A percentile compares a stretch with the other conserved stretches of the same genome.
These are phyloP conservation scores for Trypanosoma platydactyli DNA, from an alignment of 208 protist genomes.

Conservation along the genomic window DNA sequence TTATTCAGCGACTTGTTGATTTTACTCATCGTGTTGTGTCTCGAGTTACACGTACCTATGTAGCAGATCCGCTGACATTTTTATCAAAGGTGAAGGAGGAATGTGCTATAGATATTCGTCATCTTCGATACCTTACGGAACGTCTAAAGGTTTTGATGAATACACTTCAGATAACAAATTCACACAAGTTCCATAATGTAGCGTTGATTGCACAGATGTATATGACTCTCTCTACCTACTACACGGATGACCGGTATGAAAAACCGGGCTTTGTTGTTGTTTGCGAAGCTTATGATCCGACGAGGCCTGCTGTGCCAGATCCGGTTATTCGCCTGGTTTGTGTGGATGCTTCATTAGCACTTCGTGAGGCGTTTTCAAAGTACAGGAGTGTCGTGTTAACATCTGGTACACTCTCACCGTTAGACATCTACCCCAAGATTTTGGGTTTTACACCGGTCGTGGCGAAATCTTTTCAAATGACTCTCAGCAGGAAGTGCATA, in stretches of 20 bases:
- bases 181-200: conserved; percentile 92
- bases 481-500: conserved; percentile 94
- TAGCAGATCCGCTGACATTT: conserved; percentile 87
- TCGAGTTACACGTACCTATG: conserved; percentile 85
- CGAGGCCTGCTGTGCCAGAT: conserved; percentile 84
- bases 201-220: conserved; percentile 95
- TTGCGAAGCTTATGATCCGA: conserved; percentile 96
- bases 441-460: conserved; percentile 95
- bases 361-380: conserved; percentile 94
- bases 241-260: conserved; percentile 88
- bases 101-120: conserved; percentile 80
- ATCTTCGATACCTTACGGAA: conserved; percentile 85
- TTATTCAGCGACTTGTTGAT: conserved; percentile 94
- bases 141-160: conserved; percentile 94
- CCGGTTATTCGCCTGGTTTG: conserved; percentile 91
- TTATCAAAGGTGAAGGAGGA: conserved; percentile 89
- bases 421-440: conserved; percentile 99
- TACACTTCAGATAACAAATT: conserved; percentile 95
- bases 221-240: conserved; percentile 93
- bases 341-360: conserved; percentile 97
- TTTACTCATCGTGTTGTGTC: conserved; percentile 92
- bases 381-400: conserved; percentile 98
- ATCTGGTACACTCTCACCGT: conserved; percentile 96
- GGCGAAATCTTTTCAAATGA: conserved; percentile 94
- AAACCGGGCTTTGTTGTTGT: conserved; percentile 93